These are phyloP conservation scores for Peniophora sp. DNA, from an alignment of 1,284 basidiomycete species.

Conservation along the genomic window DNA sequence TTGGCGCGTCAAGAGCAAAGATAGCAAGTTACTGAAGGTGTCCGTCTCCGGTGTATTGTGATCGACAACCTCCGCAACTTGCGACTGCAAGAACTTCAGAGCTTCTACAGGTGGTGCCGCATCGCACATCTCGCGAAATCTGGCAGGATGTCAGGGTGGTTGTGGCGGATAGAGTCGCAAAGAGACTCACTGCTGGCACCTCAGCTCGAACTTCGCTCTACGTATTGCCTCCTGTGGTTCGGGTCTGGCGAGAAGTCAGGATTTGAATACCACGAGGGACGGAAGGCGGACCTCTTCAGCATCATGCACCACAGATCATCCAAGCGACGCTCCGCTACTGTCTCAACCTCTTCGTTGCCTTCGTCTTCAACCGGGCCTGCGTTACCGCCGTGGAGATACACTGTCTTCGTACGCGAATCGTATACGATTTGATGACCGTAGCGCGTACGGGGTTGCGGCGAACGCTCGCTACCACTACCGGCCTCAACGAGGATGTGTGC, in stretches of 20 bases:
- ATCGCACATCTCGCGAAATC: conserved; percentile 74
- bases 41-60: conserved; percentile 56
- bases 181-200: conserved; percentile 56
- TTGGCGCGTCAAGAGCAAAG: conserved; percentile 43
- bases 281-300: conserved; percentile 43
- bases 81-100: conserved; percentile 59
- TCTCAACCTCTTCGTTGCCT: conserved; percentile 6
- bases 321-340: conserved; percentile 38
- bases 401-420: conserved; percentile 41
- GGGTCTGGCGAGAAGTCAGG: conserved; percentile 30
- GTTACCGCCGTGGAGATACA: conserved; percentile 71
- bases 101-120: conserved; percentile 57
- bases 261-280: conserved; percentile 3
- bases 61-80: conserved; percentile 64
- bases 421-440: conserved; percentile 76
- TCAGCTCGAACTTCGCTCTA: conserved; percentile 49
- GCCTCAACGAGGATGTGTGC: conserved; percentile 38
- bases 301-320: conserved; percentile 75
- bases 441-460: conserved; percentile 28
- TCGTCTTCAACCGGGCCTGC: conserved; percentile 27
- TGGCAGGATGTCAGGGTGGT: conserved; percentile 19
- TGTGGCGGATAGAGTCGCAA: background rate
- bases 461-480: conserved; percentile 1
- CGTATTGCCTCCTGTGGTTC: conserved; percentile 52
- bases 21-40: conserved; percentile 60